Conservation (phyloP, 2,329 filamentous ascomycete species). For the Fusarium sambucinum region DNA sequence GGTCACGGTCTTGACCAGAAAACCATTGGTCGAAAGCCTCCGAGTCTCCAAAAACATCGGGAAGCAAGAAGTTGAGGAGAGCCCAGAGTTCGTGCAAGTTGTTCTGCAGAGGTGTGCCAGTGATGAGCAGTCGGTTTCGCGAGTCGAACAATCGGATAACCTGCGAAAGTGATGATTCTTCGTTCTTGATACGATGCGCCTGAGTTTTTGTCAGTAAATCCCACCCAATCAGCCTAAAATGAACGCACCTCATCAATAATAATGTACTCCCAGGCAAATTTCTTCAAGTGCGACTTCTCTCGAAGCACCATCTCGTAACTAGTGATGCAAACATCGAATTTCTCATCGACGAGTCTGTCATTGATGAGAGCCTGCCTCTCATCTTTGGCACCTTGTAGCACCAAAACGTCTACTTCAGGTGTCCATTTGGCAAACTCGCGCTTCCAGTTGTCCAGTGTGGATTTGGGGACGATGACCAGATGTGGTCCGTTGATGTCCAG, state of each 20-base stretch:
- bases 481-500: slow-evolving; percentile 92
- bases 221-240: neutral
- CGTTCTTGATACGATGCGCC: slow-evolving; percentile 98
- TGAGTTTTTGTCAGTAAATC: slow-evolving; percentile 39
- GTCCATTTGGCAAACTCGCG: slow-evolving; percentile 95
- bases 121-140: slow-evolving; percentile 93
- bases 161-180: slow-evolving; percentile 95
- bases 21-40: slow-evolving; percentile 99
- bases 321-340: slow-evolving; percentile 98
- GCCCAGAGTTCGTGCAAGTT: slow-evolving; percentile 99
- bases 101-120: slow-evolving; percentile 96
- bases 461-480: slow-evolving; percentile 92
- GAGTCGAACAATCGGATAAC: slow-evolving; percentile 98
- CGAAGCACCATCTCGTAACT: slow-evolving; percentile 99
- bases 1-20: slow-evolving; percentile 87
- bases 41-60: slow-evolving; percentile 96
- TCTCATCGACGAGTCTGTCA: slow-evolving; percentile 89
- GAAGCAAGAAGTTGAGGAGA: slow-evolving; percentile 95
- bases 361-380: slow-evolving; percentile 90
- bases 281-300: slow-evolving; percentile 94
- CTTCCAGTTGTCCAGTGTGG: slow-evolving; percentile 98
- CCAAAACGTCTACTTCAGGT: slow-evolving; percentile 92
- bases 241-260: slow-evolving; percentile 84
- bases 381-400: slow-evolving; percentile 95
- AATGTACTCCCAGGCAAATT: slow-evolving; percentile 99